Conservation (phyloP, 345 rosid species). For the Ceriops decandra region DNA sequence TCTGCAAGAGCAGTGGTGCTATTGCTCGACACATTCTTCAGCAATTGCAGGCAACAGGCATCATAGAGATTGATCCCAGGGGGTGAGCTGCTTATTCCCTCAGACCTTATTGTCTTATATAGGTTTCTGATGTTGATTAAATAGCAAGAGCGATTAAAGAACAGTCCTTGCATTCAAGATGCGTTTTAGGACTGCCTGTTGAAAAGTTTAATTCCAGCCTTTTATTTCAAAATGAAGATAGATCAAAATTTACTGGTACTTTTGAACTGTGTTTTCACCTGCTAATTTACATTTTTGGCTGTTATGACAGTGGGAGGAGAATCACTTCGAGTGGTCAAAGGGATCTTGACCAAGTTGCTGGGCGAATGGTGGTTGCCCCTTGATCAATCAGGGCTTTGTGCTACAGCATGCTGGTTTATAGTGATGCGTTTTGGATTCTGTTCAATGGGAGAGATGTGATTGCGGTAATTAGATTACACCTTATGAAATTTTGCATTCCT, state of each 20-base stretch:
- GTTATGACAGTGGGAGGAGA: slow-evolving; percentile 22
- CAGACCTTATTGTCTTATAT: neutral
- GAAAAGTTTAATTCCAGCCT: no score
- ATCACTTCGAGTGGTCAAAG: slow-evolving; percentile 35
- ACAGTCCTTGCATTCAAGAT: no score
- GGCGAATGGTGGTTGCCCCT: slow-evolving; percentile 29
- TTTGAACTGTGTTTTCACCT: neutral
- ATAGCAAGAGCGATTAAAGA: no score
- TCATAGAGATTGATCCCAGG: slow-evolving; percentile 58
- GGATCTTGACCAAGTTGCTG: slow-evolving; percentile 40
- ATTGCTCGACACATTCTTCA: slow-evolving; percentile 83
- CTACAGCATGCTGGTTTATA: neutral
- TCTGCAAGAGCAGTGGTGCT: slow-evolving; percentile 88
- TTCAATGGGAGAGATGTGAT: slow-evolving; percentile 11
- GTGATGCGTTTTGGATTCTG: neutral
- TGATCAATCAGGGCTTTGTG: slow-evolving; percentile 11
- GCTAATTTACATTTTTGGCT: neutral
- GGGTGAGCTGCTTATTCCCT: slow-evolving; percentile 37
- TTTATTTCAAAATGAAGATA: no score
- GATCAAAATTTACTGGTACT: neutral
- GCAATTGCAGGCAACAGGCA: slow-evolving; percentile 66
- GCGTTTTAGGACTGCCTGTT: no score
- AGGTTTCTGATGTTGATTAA: neutral
- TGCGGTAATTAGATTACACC: slow-evolving; percentile 1
- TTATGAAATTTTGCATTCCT: slow-evolving; percentile 5